phyloP scores from a whole-genome alignment of 23 red algal species.

The Gracilaria caudata region DNA sequence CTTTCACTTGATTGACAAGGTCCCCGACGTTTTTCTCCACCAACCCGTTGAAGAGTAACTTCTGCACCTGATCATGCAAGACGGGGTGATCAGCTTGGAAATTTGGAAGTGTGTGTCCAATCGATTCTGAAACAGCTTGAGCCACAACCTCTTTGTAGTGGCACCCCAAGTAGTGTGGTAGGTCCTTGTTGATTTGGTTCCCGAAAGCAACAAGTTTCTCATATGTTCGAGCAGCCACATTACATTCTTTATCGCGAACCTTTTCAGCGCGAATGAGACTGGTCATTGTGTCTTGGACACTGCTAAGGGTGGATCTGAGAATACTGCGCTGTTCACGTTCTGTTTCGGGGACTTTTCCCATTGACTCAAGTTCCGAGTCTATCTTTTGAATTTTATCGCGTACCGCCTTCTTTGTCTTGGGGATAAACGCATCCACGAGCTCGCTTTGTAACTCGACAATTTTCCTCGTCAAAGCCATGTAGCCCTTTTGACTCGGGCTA shows the following conservation, averaged over 20 bases:
- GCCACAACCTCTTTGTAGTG: neutral
- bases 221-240: neutral
- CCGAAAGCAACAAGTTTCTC: neutral
- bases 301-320: neutral
- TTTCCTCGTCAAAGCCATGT: slow-evolving; percentile 4
- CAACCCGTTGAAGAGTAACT: slow-evolving; percentile 5
- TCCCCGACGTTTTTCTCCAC: neutral
- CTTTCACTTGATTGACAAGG: neutral
- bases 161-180: neutral
- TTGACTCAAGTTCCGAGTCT: neutral
- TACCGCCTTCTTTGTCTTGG: neutral
- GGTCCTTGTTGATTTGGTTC: neutral
- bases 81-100: neutral
- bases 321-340: neutral
- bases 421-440: slow-evolving; percentile 25
- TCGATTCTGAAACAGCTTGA: neutral
- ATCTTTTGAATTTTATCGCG: slow-evolving; percentile 2
- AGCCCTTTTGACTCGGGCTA: slow-evolving; percentile 11
- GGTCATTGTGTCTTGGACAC: neutral
- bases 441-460: slow-evolving; percentile 39
- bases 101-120: neutral
- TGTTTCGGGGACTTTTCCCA: neutral
- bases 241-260: neutral
- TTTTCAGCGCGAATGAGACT: slow-evolving; percentile 1
- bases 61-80: neutral